Base-by-base conservation (phyloP, 2,329 filamentous ascomycete genomes). In the Fusarium robinianum region DNA sequence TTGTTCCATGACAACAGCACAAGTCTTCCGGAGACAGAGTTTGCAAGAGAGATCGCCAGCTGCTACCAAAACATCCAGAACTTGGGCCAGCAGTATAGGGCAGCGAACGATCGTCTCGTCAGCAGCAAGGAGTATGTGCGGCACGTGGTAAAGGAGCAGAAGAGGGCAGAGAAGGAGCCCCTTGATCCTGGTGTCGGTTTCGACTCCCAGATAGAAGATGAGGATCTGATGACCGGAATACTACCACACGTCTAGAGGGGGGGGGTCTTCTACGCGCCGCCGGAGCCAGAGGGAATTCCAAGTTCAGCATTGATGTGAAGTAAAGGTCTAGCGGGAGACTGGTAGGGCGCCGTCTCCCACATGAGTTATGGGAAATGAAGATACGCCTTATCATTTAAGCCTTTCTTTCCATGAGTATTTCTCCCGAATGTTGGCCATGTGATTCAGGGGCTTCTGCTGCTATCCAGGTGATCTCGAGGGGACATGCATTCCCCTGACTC, bases 151-250 rank as follows among this genome's bases (percentile, higher is more conserved):
- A 70, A 68, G 32, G 76, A 81, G 41, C 68, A 75, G 56, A 74
- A 71, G 56, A 69, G 71, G 14, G 47, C 53, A 7, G 72, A 79
- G 26, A 76, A 76, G 55, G 72, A 75, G 1, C 61, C 61, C 3
- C 62, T 64, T 12, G 63, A 66, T 36, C 58, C 63, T 3, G 58
- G 63, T 3, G 44, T 69, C 17, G 68, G 66, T 26, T 79, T 78
- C 46, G 72, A 78, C 17, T 62, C 67, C 9, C 67, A 73, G 35
- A 67, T 80, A 24, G 78, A 81, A 41, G 79, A 83, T n/a, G 80
- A 83, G 61, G 80, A 83, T 51, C 62, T 83, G 16, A 83, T 83
- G 80, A 74, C 72, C 9, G 78, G 72, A 12, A 63, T 71, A 21
- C 42, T 58, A 39, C 46, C 54, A 8, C 51, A 58, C 32, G 47